phyloP scores from a whole-genome alignment of 495 filamentous ascomycete genomes.

The Aspergillus haitiensis region DNA sequence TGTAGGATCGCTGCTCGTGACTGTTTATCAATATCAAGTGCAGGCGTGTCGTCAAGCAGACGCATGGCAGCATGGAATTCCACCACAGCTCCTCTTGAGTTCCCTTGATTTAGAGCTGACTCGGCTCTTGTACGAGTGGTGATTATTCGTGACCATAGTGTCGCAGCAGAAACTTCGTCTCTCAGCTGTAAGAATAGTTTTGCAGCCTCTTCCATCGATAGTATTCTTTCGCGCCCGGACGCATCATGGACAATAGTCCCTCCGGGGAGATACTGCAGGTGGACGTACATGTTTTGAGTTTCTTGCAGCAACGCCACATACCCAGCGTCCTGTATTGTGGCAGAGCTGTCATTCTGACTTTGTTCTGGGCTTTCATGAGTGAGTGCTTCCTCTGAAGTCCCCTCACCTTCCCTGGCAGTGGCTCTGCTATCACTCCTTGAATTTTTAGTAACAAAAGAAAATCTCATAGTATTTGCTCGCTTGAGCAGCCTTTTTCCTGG shows the following conservation, averaged over 20 bases:
- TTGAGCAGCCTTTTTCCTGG: slow-evolving; percentile 31
- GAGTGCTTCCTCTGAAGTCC: slow-evolving; percentile 15
- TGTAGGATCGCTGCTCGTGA: slow-evolving; percentile 29
- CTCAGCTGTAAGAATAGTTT: slow-evolving; percentile 29
- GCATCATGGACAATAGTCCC: slow-evolving; percentile 32
- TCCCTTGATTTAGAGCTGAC: slow-evolving; percentile 24
- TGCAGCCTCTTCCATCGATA: slow-evolving; percentile 33
- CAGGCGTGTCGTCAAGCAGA: slow-evolving; percentile 25
- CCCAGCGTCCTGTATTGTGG: slow-evolving; percentile 22
- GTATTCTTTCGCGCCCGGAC: slow-evolving; percentile 32
- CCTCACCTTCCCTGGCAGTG: slow-evolving; percentile 17
- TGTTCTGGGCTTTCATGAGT: slow-evolving; percentile 4
- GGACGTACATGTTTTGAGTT: slow-evolving; percentile 29
- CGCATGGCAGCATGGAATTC: slow-evolving; percentile 30
- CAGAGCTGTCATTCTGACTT: slow-evolving; percentile 13
- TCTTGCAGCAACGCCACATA: slow-evolving; percentile 24
- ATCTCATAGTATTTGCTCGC: slow-evolving; percentile 32
- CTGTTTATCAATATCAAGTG: slow-evolving; percentile 28
- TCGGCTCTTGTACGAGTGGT: slow-evolving; percentile 25
- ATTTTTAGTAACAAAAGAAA: slow-evolving; percentile 30
- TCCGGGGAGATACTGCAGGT: slow-evolving; percentile 29
- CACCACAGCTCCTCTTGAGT: slow-evolving; percentile 24
- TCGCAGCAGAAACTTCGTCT: slow-evolving; percentile 23
- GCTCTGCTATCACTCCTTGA: slow-evolving; percentile 24
- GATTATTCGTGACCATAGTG: slow-evolving; percentile 21